Percentiles rank a stretch among this genome's conserved stretches.
Conservation (phyloP, 257 asterid genomes). For the Pogostemon cablin region DNA sequence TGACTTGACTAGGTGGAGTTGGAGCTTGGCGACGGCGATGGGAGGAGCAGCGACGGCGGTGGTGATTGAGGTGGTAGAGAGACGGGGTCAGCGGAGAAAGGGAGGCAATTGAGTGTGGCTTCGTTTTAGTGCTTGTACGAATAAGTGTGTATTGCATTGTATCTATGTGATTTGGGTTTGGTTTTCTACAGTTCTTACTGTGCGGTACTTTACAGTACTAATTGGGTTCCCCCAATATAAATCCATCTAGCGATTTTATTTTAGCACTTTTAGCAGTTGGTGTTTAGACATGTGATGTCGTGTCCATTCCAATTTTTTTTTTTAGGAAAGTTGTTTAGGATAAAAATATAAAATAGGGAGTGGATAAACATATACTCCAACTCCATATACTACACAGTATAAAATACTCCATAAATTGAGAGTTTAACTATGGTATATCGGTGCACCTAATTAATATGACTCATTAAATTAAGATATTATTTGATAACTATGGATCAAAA, state of each 20-base stretch:
- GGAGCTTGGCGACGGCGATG: conserved; percentile 36
- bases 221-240: not conserved
- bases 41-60: conserved; percentile 25
- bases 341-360: too few species aligned
- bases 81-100: conserved; percentile 42
- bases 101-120: conserved; percentile 43
- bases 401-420: too few species aligned
- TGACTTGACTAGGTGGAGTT: conserved; percentile 42
- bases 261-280: conserved; percentile 6
- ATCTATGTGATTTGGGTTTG: conserved; percentile 34
- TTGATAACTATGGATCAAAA: too few species aligned
- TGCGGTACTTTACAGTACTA: conserved; percentile 34
- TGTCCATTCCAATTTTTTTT: not conserved
- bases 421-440: too few species aligned
- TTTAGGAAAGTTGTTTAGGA: too few species aligned
- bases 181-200: conserved; percentile 23
- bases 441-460: too few species aligned
- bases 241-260: not conserved
- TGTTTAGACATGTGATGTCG: conserved; percentile 7
- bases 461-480: too few species aligned
- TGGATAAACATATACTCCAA: too few species aligned
- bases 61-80: conserved; percentile 36
- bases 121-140: conserved; percentile 32
- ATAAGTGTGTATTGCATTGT: conserved; percentile 15
- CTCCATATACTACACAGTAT: too few species aligned